phyloP scores from a whole-genome alignment of 495 filamentous ascomycete species.

The Aspergillus homomorphus region DNA sequence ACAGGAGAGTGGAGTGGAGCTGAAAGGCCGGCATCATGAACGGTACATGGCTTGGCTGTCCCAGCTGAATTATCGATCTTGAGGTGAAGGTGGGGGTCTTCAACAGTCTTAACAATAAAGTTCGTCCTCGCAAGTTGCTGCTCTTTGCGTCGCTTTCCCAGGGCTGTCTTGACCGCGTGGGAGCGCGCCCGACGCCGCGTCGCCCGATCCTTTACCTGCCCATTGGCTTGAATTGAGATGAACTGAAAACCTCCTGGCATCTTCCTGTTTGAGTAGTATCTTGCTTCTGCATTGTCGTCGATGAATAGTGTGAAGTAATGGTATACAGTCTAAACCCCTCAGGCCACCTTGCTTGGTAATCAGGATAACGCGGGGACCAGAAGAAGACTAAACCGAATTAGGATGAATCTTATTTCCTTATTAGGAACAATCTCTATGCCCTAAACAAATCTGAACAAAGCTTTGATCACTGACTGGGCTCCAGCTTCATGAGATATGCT shows the following conservation, averaged over 20 bases:
- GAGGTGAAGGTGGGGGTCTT: background rate
- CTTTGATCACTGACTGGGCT: too few species aligned
- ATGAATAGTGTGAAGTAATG: background rate
- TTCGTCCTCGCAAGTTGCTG: slow-evolving; percentile 27
- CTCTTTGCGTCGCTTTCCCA: slow-evolving; percentile 33
- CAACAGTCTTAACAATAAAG: slow-evolving; percentile 19
- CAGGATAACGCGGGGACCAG: background rate
- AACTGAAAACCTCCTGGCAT: slow-evolving; percentile 23
- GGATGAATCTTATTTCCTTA: slow-evolving; percentile 8
- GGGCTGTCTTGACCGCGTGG: slow-evolving; percentile 30
- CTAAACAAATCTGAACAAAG: background rate
- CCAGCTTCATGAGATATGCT: too few species aligned
- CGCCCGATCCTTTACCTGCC: slow-evolving; percentile 16
- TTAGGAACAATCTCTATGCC: slow-evolving; percentile 4
- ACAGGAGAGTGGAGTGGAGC: background rate
- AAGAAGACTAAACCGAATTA: background rate
- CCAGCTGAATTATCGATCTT: background rate
- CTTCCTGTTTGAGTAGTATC: background rate
- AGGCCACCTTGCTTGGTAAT: background rate
- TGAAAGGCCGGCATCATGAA: background rate
- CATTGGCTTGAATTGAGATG: slow-evolving; percentile 22
- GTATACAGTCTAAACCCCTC: background rate
- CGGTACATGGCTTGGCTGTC: background rate
- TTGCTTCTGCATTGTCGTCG: too few species aligned
- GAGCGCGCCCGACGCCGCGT: slow-evolving; percentile 29